Base-by-base conservation (phyloP, 768 basidiomycete species). In the Dentipellis sp. region DNA sequence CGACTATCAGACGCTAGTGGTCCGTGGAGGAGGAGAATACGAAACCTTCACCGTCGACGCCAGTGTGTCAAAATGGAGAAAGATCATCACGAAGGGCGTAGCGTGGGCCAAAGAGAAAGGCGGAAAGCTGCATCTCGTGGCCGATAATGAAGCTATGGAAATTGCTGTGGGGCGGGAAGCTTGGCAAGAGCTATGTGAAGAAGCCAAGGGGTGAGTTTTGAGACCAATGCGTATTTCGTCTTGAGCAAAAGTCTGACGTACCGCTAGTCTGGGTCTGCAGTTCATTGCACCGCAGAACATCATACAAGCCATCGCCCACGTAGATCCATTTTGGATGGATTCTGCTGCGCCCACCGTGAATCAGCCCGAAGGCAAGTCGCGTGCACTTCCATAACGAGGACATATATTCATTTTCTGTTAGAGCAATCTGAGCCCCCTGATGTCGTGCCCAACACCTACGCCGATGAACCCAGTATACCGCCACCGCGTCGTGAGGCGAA, bases 21-120 rank as follows among this genome's bases (percentile, higher is more conserved):
- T 71, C 50, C 69, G 79, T 36, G 86, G 80, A 0, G 79, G 76
- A 14, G 88, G 80, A 0, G 73, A 77, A n/a, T 76, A 82, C 50
- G 86, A 89, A 61, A 75, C 71, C 37, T 83, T 88, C 56, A 76
- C 82, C 49, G 72, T 83, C 7, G 70, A 72, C 38, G 66, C 65
- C 1, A 84, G 82, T 1, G 65, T 72, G 19, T 66, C 66, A 2
- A 81, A 78, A 59, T 80, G 80, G 66, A 78, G 75, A 54, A 74
- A 74, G 63, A 69, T 78, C 6, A 62, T 90, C 10, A 70, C 72
- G 5, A 77, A 82, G 54, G 78, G 77, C 2, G 74, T 73, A 56
- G 74, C 77, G 3, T 83, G 83, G 63, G 66, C 65, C 3, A 56
- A 62, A 11, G 52, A 55, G 36, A 59, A 54, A 56, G 38, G 56